phyloP scores from a whole-genome alignment of 2,329 filamentous ascomycete species.

The Blumeria graminis region DNA sequence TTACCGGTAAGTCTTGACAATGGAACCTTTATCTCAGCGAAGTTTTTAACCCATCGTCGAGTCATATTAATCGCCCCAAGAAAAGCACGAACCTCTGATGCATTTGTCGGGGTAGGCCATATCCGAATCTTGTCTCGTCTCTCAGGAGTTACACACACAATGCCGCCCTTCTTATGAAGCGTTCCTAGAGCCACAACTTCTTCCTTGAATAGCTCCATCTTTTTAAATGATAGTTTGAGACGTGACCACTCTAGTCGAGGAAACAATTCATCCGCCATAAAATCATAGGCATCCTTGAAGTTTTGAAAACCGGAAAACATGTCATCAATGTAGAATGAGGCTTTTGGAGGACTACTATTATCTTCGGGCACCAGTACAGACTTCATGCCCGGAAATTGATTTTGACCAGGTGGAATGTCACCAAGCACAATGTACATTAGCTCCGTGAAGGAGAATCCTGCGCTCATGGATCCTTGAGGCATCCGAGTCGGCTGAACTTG shows the following conservation, averaged over 20 bases:
- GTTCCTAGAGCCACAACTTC: not conserved
- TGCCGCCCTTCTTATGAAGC: not conserved
- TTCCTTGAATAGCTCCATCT: conserved; percentile 1
- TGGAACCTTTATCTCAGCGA: not conserved
- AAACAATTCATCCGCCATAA: not conserved
- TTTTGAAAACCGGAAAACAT: not conserved
- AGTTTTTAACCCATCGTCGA: not conserved
- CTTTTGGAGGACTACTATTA: not conserved
- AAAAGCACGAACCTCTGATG: not conserved
- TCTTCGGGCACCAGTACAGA: not conserved
- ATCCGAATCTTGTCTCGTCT: not conserved
- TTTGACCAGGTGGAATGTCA: not conserved
- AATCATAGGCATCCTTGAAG: not conserved
- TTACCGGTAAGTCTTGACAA: not conserved
- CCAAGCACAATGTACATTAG: not conserved
- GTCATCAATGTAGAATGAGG: conserved; percentile 1
- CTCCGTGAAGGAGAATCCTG: not conserved
- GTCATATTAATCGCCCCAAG: not conserved
- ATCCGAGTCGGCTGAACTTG: not conserved
- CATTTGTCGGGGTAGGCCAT: not conserved
- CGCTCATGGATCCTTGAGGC: not conserved
- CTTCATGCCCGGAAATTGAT: not conserved
- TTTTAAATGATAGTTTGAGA: conserved; percentile 2
- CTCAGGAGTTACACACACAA: not conserved
- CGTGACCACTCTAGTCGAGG: not conserved